A percentile compares a stretch with the other conserved stretches of the same genome.
Evolutionary conservation across 139 green algal species (phyloP).

Genomic region (Haematococcus lacustris): DNA sequence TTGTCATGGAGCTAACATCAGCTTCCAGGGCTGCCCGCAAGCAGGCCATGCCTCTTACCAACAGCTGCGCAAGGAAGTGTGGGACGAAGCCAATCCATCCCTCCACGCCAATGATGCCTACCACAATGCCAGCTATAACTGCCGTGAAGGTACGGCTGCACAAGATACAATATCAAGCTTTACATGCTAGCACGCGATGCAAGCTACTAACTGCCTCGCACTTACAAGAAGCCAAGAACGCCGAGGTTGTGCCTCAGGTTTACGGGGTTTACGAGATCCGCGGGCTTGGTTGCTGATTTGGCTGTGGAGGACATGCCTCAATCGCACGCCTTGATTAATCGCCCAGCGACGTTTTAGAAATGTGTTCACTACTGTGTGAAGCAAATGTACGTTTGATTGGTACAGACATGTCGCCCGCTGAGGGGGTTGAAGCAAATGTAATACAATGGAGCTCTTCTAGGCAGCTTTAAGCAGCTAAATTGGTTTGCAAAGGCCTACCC

Average conservation of each 20-base stretch:
- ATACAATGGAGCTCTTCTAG: too few species aligned
- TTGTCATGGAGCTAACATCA: not conserved
- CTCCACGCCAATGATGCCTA: slow-evolving; percentile 39
- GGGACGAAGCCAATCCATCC: slow-evolving; percentile 39
- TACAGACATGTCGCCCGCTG: too few species aligned
- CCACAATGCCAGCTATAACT: slow-evolving; percentile 32
- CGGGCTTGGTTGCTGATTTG: too few species aligned
- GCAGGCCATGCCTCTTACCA: slow-evolving; percentile 27
- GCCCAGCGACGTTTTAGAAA: too few species aligned
- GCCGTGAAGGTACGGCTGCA: slow-evolving; percentile 41
- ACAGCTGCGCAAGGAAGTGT: slow-evolving; percentile 32
- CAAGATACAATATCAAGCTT: not conserved
- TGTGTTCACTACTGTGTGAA: too few species aligned
- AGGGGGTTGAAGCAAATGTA: too few species aligned
- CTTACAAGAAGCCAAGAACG: slow-evolving; percentile 46
- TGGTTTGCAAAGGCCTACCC: too few species aligned
- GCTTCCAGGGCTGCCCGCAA: not conserved
- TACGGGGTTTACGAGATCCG: slow-evolving; percentile 16
- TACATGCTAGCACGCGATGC: not conserved
- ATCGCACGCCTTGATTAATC: too few species aligned
- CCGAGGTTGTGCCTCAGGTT: slow-evolving; percentile 30
- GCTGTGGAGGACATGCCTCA: too few species aligned
- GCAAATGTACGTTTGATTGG: too few species aligned
- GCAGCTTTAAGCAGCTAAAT: too few species aligned
- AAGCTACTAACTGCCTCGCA: not conserved